phyloP scores from a whole-genome alignment of 2,329 filamentous ascomycete genomes.

The Botrytis hyacinthi region DNA sequence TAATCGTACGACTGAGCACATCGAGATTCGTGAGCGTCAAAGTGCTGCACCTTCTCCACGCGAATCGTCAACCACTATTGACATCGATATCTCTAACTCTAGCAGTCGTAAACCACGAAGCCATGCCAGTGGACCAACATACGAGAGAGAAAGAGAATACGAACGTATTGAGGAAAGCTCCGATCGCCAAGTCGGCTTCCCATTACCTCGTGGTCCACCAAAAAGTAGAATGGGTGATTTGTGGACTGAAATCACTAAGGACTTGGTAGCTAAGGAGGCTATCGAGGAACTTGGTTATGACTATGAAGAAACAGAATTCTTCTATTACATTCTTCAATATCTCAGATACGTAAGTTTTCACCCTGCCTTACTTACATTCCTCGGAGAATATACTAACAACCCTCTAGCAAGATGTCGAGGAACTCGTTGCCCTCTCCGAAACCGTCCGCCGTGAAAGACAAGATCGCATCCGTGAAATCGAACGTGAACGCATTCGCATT shows the following conservation, averaged over 20 bases:
- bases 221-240: conserved; percentile 54
- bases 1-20: conserved; percentile 24
- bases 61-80: conserved; percentile 29
- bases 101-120: conserved; percentile 18
- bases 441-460: conserved; percentile 68
- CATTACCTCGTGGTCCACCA: conserved; percentile 28
- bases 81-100: conserved; percentile 36
- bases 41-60: conserved; percentile 23
- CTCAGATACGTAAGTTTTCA: conserved; percentile 71
- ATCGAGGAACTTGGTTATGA: conserved; percentile 82
- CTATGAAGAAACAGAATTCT: conserved; percentile 84
- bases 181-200: conserved; percentile 47
- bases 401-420: conserved; percentile 76
- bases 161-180: conserved; percentile 52
- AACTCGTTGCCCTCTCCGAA: conserved; percentile 78
- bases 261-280: conserved; percentile 81
- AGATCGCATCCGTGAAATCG: conserved; percentile 51
- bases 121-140: conserved; percentile 21
- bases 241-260: conserved; percentile 98
- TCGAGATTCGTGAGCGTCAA: conserved; percentile 31
- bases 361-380: conserved; percentile 1
- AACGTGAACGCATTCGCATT: conserved; percentile 55
- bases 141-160: conserved; percentile 39
- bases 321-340: conserved; percentile 92
- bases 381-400: conserved; percentile 38